Evolutionary conservation across 345 rosid species (phyloP), one percentile per base, ranked within the genome.

Genomic region (Citropsis articulata): DNA sequence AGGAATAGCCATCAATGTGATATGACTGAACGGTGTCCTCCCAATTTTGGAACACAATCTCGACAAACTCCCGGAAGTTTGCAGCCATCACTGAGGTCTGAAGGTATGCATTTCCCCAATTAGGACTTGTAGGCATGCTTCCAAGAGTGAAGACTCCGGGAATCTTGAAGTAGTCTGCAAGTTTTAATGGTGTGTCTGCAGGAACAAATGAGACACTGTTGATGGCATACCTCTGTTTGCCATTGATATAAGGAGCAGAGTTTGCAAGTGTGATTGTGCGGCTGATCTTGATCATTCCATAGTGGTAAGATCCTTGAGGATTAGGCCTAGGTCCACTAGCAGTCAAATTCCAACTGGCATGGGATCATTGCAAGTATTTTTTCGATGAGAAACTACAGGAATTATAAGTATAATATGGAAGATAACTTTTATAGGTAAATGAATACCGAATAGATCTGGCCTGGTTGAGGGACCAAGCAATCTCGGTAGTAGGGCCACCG

Each of bases 261-360:
- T 85, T 95, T 4, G 89, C 89, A 19, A 95, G 83, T 21, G 85
- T 81, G 69, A 95, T 84, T 25, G 98, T 93, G 72, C 94, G 92
- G 80, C 85, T 84, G 33, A 89, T 86, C 83, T 90, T 92, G 78
- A 96, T 91, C 89, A 90, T 50, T 18, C 99, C 99, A 64, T 96
- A 96, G 77, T 96, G 97, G 86, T 94, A 96, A 1, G 99, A 95
- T 13, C 99, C 99, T 86, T 95, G 99, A 2, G 99, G 99, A 83
- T 96, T 96, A 4, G 99, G 98, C 60, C 99, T 88, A 1, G 98
- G 98, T 33, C 94, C 99, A 76, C 97, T 96, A 16, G 99, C 98
- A 0, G 99, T 92, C 65, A 96, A 87, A 75, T 96, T 96, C 87
- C 97, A 85, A 84, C 98, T 93, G 81, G 77, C 56, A 35, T 22